Conservation (phyloP, 1,139 yeast genomes). For the Taiozyma sp. region DNA sequence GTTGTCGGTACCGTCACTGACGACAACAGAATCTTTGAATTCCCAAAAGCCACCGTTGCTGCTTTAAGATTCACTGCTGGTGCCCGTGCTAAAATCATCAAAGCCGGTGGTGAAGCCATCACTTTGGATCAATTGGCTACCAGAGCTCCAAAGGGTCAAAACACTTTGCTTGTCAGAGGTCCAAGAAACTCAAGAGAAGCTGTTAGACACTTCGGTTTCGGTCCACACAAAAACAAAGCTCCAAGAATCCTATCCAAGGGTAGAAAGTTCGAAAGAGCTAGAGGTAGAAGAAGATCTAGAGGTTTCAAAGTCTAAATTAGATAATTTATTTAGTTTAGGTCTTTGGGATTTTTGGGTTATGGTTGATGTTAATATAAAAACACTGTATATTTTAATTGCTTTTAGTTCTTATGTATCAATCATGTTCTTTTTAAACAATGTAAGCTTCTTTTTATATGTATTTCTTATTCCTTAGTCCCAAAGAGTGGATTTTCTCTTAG, state of each 20-base stretch:
- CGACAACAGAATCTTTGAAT: conserved; percentile 87
- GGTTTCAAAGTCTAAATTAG: conserved; percentile 97
- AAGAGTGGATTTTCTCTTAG: conserved; percentile 5
- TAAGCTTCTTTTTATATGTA: conserved; percentile 1
- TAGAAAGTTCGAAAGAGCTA: conserved; percentile 99
- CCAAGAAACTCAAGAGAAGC: conserved; percentile 99
- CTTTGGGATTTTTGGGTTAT: conserved; percentile 9
- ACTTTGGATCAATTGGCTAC: conserved; percentile 98
- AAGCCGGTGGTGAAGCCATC: conserved; percentile 99
- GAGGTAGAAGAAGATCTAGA: conserved; percentile 99
- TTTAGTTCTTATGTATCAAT: conserved; percentile 17
- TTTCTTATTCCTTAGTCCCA: conserved; percentile 9
- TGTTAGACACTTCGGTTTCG: conserved; percentile 99
- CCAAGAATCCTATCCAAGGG: conserved; percentile 98
- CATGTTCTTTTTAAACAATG: conserved; percentile 2
- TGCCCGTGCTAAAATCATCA: conserved; percentile 95
- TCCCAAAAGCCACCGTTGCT: conserved; percentile 97
- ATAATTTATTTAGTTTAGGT: conserved; percentile 11
- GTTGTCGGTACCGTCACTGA: conserved; percentile 99
- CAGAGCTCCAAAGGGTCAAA: conserved; percentile 99
- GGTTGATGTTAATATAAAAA: conserved; percentile 18
- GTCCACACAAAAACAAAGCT: conserved; percentile 99
- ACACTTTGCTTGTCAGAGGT: conserved; percentile 97
- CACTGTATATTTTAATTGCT: conserved; percentile 12
- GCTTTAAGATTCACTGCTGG: conserved; percentile 99